phyloP scores from a whole-genome alignment of 495 filamentous ascomycete species.

The Aspergillus sclerotiicarbonarius region DNA sequence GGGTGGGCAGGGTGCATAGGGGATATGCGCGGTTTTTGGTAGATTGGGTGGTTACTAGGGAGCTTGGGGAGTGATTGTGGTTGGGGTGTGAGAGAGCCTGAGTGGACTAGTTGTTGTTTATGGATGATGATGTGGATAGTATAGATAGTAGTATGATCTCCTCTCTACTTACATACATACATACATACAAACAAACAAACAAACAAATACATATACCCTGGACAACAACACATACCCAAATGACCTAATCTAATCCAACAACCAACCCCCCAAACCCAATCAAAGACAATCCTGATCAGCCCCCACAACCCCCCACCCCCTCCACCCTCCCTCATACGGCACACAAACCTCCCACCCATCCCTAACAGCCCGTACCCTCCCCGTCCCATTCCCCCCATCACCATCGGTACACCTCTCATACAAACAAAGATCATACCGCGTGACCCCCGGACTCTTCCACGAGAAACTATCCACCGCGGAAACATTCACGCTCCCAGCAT shows the following conservation, averaged over 20 bases:
- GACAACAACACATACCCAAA: too few species aligned
- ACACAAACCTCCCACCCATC: slow-evolving; percentile 33
- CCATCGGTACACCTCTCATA: slow-evolving; percentile 21
- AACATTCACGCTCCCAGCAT: slow-evolving; percentile 7
- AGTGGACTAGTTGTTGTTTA: too few species aligned
- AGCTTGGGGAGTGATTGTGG: slow-evolving; percentile 12
- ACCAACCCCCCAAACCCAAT: too few species aligned
- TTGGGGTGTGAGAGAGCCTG: not conserved
- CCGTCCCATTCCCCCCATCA: slow-evolving; percentile 7
- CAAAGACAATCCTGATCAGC: slow-evolving; percentile 21
- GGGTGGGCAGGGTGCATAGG: slow-evolving; percentile 29
- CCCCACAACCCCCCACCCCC: slow-evolving; percentile 25
- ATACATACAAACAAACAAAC: slow-evolving; percentile 1
- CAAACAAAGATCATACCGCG: slow-evolving; percentile 27
- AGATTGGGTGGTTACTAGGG: slow-evolving; percentile 23
- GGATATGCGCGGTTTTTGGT: slow-evolving; percentile 30
- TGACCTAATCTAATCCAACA: too few species aligned
- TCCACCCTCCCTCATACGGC: slow-evolving; percentile 25
- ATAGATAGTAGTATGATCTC: too few species aligned
- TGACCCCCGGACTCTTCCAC: slow-evolving; percentile 27
- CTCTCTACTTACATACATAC: not conserved
- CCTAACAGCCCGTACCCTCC: slow-evolving; percentile 11
- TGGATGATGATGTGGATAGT: too few species aligned
- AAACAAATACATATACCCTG: not conserved
- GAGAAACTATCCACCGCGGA: slow-evolving; percentile 27